Base-by-base conservation (phyloP, 495 filamentous ascomycete species). In the Chaetomium fimeti region DNA sequence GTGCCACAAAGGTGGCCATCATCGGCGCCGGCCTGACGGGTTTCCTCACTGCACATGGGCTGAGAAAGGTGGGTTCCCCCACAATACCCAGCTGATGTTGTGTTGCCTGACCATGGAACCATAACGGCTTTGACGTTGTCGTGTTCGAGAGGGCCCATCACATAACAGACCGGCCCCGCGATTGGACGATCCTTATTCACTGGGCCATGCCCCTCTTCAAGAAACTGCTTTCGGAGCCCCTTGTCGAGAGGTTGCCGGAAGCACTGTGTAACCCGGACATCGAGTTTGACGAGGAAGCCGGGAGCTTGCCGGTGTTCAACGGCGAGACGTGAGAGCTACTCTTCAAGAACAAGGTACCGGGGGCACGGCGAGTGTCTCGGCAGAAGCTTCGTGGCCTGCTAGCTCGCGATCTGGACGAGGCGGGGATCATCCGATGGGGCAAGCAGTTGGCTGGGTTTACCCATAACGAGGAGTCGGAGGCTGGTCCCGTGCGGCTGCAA, bases 171-270 rank as follows among this genome's bases (percentile, higher is more conserved):
- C 78, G 78, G n/a, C 66, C 71, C 11, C 76, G 84, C 5, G 83
- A 87, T 69, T 87, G 84, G 85, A 83, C 80, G 36, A 82, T 86
- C 63, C 74, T 79, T 8, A 69, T 84, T 13, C 83, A 87, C 65
- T 88, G 84, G 84, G 80, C 78, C 0, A 70, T 77, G 13, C 68
- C 71, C 0, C 43, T 69, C 16, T 63, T 75, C 13, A 40, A 53
- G 15, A 59, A 65, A 5, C 69, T 78, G 2, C 71, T 85, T 1
- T 71, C 71, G 15, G 66, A 73, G 2, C 74, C 75, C n/a, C 64
- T 83, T n/a, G 67, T 75, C 48, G 72, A 66, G 65, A 67, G 64
- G 28, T 66, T 73, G 7, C 71, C 78, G 47, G 66, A 77, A 27
- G 73, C 78, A 0, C 49, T 60, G 53, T 77, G 29, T 74, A 84